These are phyloP conservation scores for Hibiscus syriacus DNA, from an alignment of 345 rosid species.

Conservation along the genomic window DNA sequence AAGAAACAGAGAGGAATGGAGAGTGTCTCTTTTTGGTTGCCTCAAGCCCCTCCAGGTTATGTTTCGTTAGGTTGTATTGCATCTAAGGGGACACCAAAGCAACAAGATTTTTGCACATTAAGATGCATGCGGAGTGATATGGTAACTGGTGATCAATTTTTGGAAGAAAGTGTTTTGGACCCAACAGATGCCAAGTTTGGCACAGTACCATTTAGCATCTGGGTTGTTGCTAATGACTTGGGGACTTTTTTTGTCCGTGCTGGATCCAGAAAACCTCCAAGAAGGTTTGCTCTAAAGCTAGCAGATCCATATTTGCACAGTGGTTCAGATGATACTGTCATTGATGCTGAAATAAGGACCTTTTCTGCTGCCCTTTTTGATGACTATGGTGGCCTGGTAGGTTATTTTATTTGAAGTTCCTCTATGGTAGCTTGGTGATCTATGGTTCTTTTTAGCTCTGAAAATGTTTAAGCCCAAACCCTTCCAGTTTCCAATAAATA, in stretches of 20 bases:
- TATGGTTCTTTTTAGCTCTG: not conserved
- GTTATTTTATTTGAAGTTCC: conserved; percentile 14
- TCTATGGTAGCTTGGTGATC: not conserved
- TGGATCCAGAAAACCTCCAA: conserved; percentile 86
- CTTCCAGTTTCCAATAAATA: not conserved
- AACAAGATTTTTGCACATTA: conserved; percentile 46
- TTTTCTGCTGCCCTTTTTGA: conserved; percentile 91
- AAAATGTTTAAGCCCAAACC: not conserved
- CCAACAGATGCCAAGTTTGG: conserved; percentile 55
- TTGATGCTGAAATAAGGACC: conserved; percentile 67
- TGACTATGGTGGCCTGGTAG: conserved; percentile 96
- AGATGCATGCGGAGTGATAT: conserved; percentile 83
- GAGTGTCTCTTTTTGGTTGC: conserved; percentile 84
- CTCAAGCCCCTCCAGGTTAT: conserved; percentile 91
- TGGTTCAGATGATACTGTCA: conserved; percentile 63
- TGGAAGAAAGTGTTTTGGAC: conserved; percentile 91
- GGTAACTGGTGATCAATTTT: conserved; percentile 76
- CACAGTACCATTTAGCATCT: conserved; percentile 74
- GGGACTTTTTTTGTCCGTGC: conserved; percentile 77
- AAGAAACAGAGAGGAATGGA: conserved; percentile 84
- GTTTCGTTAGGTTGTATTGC: conserved; percentile 91
- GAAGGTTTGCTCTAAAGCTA: conserved; percentile 84
- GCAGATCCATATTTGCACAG: conserved; percentile 54
- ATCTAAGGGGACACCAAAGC: conserved; percentile 66
- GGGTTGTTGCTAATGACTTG: conserved; percentile 67